Evolutionary conservation across 768 basidiomycete genomes (phyloP).

Genomic region (Tylopilus subfusipes): DNA sequence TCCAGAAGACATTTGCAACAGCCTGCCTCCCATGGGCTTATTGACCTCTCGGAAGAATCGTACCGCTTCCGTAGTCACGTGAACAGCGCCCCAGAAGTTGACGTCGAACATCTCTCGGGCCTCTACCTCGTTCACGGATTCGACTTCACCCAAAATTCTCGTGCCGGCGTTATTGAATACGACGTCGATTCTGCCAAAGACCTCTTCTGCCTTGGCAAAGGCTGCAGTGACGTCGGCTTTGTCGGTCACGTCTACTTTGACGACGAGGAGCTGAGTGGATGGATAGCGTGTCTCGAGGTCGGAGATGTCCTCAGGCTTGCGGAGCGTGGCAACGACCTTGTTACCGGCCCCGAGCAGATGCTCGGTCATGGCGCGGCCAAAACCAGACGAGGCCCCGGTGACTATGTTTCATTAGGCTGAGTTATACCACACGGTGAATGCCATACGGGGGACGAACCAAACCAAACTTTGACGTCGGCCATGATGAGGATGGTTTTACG

Average conservation of each 20-base stretch:
- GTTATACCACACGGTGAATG: background rate
- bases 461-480: conserved; percentile 12
- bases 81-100: conserved; percentile 34
- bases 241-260: conserved; percentile 34
- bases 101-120: conserved; percentile 37
- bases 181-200: conserved; percentile 36
- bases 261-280: conserved; percentile 27
- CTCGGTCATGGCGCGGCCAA: conserved; percentile 36
- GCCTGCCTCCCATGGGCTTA: conserved; percentile 35
- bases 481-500: too few relatives aligned
- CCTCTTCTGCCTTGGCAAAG: conserved; percentile 23
- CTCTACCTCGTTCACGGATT: conserved; percentile 28
- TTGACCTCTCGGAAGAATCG: conserved; percentile 38
- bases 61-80: conserved; percentile 31
- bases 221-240: conserved; percentile 22
- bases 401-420: conserved; percentile 8
- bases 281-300: conserved; percentile 25
- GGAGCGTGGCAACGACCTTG: conserved; percentile 42
- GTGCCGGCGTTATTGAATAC: conserved; percentile 38
- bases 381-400: conserved; percentile 39
- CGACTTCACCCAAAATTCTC: conserved; percentile 33
- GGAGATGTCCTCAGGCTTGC: conserved; percentile 33
- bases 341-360: conserved; percentile 34
- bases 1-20: conserved; percentile 39
- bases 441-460: conserved; percentile 5